Base-by-base conservation (phyloP, 306 rosid species). In the Prunus campanulata region DNA sequence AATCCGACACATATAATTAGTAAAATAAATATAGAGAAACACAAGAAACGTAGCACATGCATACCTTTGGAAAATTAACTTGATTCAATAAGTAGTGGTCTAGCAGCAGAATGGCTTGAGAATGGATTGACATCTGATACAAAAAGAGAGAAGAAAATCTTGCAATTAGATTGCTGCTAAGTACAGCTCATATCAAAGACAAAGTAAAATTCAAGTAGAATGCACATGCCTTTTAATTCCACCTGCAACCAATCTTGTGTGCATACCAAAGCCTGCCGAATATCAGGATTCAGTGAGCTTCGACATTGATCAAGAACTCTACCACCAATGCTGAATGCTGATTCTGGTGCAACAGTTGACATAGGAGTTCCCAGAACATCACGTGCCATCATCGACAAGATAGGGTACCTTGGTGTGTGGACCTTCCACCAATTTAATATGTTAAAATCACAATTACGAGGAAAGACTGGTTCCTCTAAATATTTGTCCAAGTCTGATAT, bases 401-500 rank as follows among this genome's bases (percentile, higher is more conserved):
- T 91, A 6, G 99, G 97, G 80, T 95, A 95, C 86, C 97, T 90
- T 16, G 98, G 99, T n/a, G 85, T 89, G 88, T 96, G 98, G 69
- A 96, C 97, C 82, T 87, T 91, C 98, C 98, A 96, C 99, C 99
- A 91, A 78, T 96, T 96, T 77, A 96, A 78, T 70, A 96, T 80
- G 84, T 88, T 87, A 77, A 96, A 96, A 77, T 96, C 94, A 63
- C 93, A 81, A 78, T 83, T 87, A 14, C 97, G 93, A 15, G 99
- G 97, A 83, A 96, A 92, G 49, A 92, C 90, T 0, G 98, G 98
- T 83, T 96, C 99, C 85, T 92, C 97, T 72, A 95, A 72, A 80
- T 95, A 95, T 87, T 95, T 95, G 80, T 92, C 99, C 73, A 95
- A 85, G 86, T 95, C 98, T 6, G 99, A 88, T 57, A 78, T 72